phyloP scores from a whole-genome alignment of 108 stramenopile species.

The Conticribra guillardii region DNA sequence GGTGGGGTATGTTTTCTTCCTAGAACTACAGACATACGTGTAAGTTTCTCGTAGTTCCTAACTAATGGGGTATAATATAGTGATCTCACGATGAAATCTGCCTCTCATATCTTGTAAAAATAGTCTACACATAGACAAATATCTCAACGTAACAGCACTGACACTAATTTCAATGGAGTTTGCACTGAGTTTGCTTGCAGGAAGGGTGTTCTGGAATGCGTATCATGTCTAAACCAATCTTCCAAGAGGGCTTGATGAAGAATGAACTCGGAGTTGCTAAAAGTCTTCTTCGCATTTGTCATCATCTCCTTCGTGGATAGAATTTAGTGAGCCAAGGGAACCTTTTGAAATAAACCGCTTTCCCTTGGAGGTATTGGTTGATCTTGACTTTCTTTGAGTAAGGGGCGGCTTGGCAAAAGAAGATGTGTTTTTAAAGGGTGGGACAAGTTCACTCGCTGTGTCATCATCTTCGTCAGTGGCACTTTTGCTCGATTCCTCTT shows the following conservation, averaged over 20 bases:
- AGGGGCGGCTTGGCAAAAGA: conserved; percentile 15
- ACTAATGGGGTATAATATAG: background rate
- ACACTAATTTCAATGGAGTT: conserved; percentile 49
- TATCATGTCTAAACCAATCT: background rate
- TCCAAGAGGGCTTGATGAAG: too few species aligned
- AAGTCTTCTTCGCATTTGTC: conserved; percentile 29
- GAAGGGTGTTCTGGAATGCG: conserved; percentile 11
- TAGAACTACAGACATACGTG: conserved; percentile 68
- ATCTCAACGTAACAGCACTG: conserved; percentile 54
- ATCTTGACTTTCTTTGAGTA: conserved; percentile 21
- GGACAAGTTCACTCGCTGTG: background rate
- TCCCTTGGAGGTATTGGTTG: conserved; percentile 9
- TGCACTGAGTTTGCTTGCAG: conserved; percentile 24
- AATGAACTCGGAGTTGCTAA: too few species aligned
- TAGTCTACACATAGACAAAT: conserved; percentile 57
- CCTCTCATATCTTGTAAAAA: background rate
- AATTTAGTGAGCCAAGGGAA: conserved; percentile 38
- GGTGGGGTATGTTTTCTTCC: conserved; percentile 59
- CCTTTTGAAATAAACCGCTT: conserved; percentile 17
- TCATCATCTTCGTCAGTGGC: conserved; percentile 1
- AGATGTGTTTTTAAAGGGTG: background rate
- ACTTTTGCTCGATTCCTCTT: background rate
- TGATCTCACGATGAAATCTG: background rate
- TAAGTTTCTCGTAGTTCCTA: conserved; percentile 14
- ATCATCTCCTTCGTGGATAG: conserved; percentile 29